phyloP scores from a whole-genome alignment of 768 basidiomycete species.

The Termitomyces sp. region DNA sequence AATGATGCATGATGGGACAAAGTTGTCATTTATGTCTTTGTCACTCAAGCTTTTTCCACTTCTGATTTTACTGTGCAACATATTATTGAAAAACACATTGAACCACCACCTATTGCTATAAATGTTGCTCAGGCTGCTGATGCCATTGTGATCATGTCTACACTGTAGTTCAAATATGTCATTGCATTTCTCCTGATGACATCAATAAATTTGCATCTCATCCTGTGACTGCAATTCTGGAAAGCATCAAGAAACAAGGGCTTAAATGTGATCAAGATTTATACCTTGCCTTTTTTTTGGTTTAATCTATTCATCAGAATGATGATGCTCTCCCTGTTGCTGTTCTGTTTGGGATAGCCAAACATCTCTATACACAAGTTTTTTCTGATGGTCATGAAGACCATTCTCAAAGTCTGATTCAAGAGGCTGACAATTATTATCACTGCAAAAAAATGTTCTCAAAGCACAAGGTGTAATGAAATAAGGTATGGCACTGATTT shows the following conservation, averaged over 20 bases:
- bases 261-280: conserved; percentile 4
- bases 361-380: no score
- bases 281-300: background rate
- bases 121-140: background rate
- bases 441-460: background rate
- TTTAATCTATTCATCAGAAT: background rate
- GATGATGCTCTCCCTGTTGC: background rate
- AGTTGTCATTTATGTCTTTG: background rate
- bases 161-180: background rate
- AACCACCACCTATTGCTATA: background rate
- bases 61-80: background rate
- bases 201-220: background rate
- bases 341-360: no score
- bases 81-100: conserved; percentile 3
- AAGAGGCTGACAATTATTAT: background rate
- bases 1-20: background rate
- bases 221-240: background rate
- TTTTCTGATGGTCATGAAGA: background rate
- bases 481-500: background rate
- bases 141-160: background rate
- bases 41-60: background rate
- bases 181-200: background rate
- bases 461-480: background rate
- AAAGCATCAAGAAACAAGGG: conserved; percentile 7
- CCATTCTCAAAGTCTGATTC: background rate